Evolutionary conservation across 768 basidiomycete species (phyloP), one percentile per base, ranked within the genome.

Genomic region (Collybia nuda): DNA sequence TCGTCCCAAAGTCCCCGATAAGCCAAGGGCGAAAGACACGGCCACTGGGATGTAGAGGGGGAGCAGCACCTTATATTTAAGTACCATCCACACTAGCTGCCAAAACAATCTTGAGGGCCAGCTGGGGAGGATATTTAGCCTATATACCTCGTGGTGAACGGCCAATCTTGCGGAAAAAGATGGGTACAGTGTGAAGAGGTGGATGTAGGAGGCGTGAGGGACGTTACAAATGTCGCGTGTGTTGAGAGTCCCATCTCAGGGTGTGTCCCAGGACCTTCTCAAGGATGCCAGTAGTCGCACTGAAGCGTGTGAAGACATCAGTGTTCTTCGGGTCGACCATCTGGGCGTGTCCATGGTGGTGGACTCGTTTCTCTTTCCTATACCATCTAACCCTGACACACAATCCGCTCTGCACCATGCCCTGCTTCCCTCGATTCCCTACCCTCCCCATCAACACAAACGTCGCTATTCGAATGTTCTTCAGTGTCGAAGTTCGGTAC

Each of bases 1-100:
- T 7, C 24, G 24, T 7, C 24, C 24, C 96, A 63, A 98, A 88
- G 62, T 94, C 93, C 65, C 96, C 89, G 69, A 97, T 24, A 99
- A 71, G 17, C 97, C 97, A 14, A 98, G 82, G 9, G 93, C 94
- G 40, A 99, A 76, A 15, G 97, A 97, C 37, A 99, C 79, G 37
- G 90, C 82, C 2, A 97, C 97, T 40, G 96, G 93, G 61, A 98
- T 82, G 14, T 90, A 92, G 32, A 98, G 79, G 44, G 98, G 65
- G 53, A 98, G 80, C 67, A 95, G 71, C 56, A 95, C 90, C 71
- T 93, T 95, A 69, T 96, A 93, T 66, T 92, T 88, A 60, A 93
- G 68, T 1, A 93, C 91, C 38, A 84, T 67, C 85, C 85, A 92
- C 88, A 93, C 93, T 22, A 95, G 74, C 52, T 75, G 73, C 21